These are phyloP conservation scores for Colletotrichum tofieldiae DNA, from an alignment of 2,329 filamentous ascomycete species.

Conservation along the genomic window DNA sequence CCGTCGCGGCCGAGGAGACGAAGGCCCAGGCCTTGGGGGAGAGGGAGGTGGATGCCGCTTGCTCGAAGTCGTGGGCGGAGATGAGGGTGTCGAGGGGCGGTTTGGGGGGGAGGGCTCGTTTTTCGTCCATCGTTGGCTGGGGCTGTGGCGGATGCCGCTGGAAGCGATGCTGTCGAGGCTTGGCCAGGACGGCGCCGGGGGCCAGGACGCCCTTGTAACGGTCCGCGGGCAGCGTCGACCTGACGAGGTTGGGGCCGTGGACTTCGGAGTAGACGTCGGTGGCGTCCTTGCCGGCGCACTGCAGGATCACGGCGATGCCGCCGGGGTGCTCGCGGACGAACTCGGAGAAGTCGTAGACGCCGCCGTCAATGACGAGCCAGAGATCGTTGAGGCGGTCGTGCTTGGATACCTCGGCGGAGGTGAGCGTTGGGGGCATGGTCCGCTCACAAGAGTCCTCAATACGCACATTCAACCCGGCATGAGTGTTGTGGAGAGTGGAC, in stretches of 20 bases:
- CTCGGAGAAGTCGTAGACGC: constrained; percentile 77
- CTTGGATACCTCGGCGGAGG: constrained; percentile 59
- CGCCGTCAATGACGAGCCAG: constrained; percentile 77
- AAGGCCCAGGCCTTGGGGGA: constrained; percentile 79
- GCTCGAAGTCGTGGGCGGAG: constrained; percentile 73
- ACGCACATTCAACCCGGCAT: not conserved
- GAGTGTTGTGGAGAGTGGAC: not conserved
- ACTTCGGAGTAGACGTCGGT: constrained; percentile 67
- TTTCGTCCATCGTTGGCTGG: constrained; percentile 1
- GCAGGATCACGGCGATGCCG: constrained; percentile 60
- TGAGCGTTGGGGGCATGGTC: constrained; percentile 50
- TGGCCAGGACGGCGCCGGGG: constrained; percentile 12
- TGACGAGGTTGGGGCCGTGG: constrained; percentile 62
- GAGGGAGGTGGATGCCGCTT: constrained; percentile 68
- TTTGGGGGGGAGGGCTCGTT: constrained; percentile 48
- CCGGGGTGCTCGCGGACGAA: constrained; percentile 66
- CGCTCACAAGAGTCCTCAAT: not conserved
- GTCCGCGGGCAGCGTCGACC: constrained; percentile 58
- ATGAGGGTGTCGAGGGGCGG: constrained; percentile 70
- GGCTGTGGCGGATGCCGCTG: not conserved
- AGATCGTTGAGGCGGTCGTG: constrained; percentile 66
- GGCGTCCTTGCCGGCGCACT: constrained; percentile 69
- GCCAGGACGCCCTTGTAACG: constrained; percentile 64
- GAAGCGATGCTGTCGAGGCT: constrained; percentile 22
- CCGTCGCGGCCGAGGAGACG: constrained; percentile 77